phyloP scores from a whole-genome alignment of 1,139 yeast species.

The Lodderomyces elongisporus region DNA sequence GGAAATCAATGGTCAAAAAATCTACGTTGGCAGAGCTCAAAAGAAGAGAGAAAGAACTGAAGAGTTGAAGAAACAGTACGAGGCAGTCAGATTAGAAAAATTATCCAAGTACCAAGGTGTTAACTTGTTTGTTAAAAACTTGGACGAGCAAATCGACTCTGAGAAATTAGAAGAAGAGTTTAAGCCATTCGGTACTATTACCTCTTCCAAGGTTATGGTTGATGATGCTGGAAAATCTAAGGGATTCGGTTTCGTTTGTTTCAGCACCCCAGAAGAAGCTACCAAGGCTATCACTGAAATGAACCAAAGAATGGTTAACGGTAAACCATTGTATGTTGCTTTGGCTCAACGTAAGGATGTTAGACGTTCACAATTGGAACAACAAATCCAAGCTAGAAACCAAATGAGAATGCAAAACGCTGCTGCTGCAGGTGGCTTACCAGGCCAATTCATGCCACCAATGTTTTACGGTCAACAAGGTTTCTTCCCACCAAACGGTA shows the following conservation, averaged over 20 bases:
- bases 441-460: conserved; percentile 95
- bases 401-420: conserved; percentile 98
- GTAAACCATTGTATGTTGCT: conserved; percentile 97
- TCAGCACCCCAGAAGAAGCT: conserved; percentile 97
- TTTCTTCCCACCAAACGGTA: conserved; percentile 72
- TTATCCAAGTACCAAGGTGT: conserved; percentile 96
- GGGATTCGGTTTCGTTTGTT: conserved; percentile 98
- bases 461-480: conserved; percentile 91
- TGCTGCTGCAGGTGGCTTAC: conserved; percentile 81
- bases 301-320: conserved; percentile 95
- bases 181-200: conserved; percentile 88
- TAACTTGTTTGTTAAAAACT: conserved; percentile 92
- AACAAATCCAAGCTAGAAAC: conserved; percentile 97
- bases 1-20: conserved; percentile 78
- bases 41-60: conserved; percentile 97
- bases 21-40: conserved; percentile 98
- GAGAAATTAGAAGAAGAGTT: conserved; percentile 91
- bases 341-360: conserved; percentile 99
- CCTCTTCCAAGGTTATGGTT: conserved; percentile 95
- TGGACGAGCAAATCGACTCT: conserved; percentile 89
- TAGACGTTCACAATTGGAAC: conserved; percentile 95
- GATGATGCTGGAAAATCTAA: conserved; percentile 93
- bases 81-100: conserved; percentile 88
- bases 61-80: conserved; percentile 94
- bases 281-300: conserved; percentile 97